phyloP scores from a whole-genome alignment of 306 rosid genomes.

The Lithocarpus polystachyus region DNA sequence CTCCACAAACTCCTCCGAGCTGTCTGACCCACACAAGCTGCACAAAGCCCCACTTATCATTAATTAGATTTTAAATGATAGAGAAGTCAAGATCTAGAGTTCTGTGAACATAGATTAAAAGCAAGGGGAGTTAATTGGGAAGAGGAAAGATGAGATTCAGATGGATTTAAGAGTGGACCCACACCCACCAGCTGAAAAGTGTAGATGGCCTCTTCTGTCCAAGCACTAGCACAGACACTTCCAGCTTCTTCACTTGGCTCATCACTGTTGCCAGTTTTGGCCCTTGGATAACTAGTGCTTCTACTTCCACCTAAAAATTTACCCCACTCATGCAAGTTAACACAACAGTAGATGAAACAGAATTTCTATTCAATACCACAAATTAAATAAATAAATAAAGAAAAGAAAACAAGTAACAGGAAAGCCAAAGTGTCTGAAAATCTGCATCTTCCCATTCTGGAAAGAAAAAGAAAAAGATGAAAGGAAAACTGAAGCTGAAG shows the following conservation, averaged over 20 bases:
- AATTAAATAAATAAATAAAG: background rate
- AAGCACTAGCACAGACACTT: slow-evolving; percentile 78
- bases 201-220: slow-evolving; percentile 83
- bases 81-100: background rate
- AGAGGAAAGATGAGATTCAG: background rate
- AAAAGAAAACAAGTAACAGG: background rate
- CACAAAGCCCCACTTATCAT: slow-evolving; percentile 1
- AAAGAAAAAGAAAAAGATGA: slow-evolving; percentile 34
- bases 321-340: background rate
- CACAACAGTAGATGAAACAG: background rate
- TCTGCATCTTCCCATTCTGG: slow-evolving; percentile 21
- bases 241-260: slow-evolving; percentile 94
- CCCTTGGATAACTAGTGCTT: slow-evolving; percentile 84
- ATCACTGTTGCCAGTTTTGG: slow-evolving; percentile 70
- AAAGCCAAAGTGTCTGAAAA: slow-evolving; percentile 26
- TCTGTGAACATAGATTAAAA: background rate
- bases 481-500: slow-evolving; percentile 20
- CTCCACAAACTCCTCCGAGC: slow-evolving; percentile 75
- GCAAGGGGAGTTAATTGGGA: background rate
- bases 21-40: slow-evolving; percentile 74
- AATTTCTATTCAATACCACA: background rate
- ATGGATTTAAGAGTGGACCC: slow-evolving; percentile 25
- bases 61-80: background rate
- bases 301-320: slow-evolving; percentile 76
- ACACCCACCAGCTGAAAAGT: slow-evolving; percentile 80